These are phyloP conservation scores for Heliosperma pusillum DNA, from an alignment of 148 eudicot genomes.

Conservation along the genomic window DNA sequence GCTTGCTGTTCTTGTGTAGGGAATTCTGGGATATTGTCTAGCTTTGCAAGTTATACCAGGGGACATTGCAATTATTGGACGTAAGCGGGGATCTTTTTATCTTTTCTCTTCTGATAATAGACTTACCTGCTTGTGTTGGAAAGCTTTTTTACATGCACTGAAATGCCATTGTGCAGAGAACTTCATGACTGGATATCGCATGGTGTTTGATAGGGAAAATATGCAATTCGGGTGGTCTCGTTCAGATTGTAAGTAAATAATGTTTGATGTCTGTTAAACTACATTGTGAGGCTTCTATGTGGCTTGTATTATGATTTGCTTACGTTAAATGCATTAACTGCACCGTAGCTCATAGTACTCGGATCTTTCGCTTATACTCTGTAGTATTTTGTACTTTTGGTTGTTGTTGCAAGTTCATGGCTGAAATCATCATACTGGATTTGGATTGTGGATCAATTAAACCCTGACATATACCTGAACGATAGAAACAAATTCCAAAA, in stretches of 20 bases:
- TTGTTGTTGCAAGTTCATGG: no score
- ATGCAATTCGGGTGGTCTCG: slow-evolving; percentile 83
- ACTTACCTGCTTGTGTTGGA: background rate
- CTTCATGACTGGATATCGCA: slow-evolving; percentile 81
- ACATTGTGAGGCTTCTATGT: background rate
- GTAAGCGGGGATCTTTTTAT: slow-evolving; percentile 41
- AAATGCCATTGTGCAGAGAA: slow-evolving; percentile 55
- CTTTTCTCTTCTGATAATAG: background rate
- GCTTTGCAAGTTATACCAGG: slow-evolving; percentile 53
- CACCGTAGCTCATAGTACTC: no score
- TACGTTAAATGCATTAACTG: background rate
- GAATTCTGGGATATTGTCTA: slow-evolving; percentile 66
- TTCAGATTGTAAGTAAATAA: slow-evolving; percentile 70
- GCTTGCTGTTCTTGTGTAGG: slow-evolving; percentile 40
- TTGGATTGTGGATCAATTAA: no score
- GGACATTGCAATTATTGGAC: slow-evolving; percentile 69
- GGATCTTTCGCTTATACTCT: no score
- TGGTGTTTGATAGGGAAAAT: slow-evolving; percentile 92
- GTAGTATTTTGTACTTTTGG: no score
- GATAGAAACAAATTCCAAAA: no score
- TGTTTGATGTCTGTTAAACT: background rate
- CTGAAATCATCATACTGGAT: no score
- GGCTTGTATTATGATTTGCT: background rate
- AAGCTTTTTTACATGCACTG: background rate
- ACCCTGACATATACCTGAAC: no score